Evolutionary conservation across 805 yeast species (phyloP).

Genomic region (Teunomyces lycoperdinae): DNA sequence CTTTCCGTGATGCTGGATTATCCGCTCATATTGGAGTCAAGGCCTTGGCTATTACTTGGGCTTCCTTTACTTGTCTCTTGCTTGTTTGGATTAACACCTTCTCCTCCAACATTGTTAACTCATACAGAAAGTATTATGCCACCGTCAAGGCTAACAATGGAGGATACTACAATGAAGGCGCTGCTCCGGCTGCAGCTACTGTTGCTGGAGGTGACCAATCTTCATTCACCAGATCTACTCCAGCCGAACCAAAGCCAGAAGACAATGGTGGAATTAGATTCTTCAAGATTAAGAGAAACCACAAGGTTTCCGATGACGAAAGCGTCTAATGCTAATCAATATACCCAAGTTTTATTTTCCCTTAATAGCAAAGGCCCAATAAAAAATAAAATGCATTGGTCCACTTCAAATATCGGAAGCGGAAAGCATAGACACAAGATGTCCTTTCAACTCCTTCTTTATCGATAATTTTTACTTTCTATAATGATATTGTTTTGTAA

Average conservation of each 20-base stretch:
- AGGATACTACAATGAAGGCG: constrained; percentile 16
- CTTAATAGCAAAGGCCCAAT: neutral
- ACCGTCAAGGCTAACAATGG: constrained; percentile 29
- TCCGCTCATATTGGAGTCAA: constrained; percentile 53
- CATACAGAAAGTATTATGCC: constrained; percentile 51
- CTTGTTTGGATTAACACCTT: constrained; percentile 52
- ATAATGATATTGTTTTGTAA: constrained; percentile 1
- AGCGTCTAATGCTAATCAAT: constrained; percentile 27
- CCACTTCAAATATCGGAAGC: neutral
- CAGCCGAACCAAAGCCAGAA: constrained; percentile 28
- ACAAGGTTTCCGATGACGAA: constrained; percentile 42
- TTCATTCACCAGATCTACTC: constrained; percentile 40
- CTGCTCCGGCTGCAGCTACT: constrained; percentile 16
- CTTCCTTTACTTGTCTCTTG: constrained; percentile 54
- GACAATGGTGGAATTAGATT: constrained; percentile 66
- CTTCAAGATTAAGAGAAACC: constrained; percentile 65
- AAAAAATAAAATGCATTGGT: neutral
- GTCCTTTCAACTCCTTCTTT: neutral
- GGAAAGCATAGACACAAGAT: neutral
- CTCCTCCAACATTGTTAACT: constrained; percentile 45
- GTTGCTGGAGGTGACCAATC: constrained; percentile 37
- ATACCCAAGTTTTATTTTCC: neutral
- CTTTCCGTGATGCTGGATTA: constrained; percentile 51
- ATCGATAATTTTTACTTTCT: constrained; percentile 2
- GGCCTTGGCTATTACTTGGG: constrained; percentile 67